A percentile compares a stretch with the other conserved stretches of the same genome.
Conservation (phyloP, 768 basidiomycete genomes). For the Roridomyces roridus region DNA sequence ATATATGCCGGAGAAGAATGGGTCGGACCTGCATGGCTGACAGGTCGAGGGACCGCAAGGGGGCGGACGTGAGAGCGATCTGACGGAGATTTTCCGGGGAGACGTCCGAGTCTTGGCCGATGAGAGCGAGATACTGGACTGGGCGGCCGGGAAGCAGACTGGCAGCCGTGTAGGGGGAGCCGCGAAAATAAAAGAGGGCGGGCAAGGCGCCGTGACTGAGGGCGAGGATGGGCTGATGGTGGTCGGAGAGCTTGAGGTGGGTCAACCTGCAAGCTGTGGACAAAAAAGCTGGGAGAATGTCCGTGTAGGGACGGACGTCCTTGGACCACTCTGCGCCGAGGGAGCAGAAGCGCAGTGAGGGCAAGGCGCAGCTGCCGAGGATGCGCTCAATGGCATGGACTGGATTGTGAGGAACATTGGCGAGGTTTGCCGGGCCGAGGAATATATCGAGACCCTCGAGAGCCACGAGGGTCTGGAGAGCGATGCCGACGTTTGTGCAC, state of each 20-base stretch:
- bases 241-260: conserved; percentile 54
- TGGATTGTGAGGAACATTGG: conserved; percentile 20
- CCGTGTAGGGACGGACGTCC: conserved; percentile 47
- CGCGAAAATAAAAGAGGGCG: conserved; percentile 60
- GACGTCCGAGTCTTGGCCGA: conserved; percentile 62
- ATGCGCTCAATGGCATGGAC: conserved; percentile 56
- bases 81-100: conserved; percentile 55
- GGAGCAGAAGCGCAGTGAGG: conserved; percentile 46
- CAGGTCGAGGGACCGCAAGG: conserved; percentile 62
- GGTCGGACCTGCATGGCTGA: conserved; percentile 66
- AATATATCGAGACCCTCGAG: conserved; percentile 64
- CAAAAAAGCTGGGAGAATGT: conserved; percentile 50
- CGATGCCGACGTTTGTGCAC: conserved; percentile 45
- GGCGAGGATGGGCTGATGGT: conserved; percentile 42
- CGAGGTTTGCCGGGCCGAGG: conserved; percentile 52
- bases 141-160: conserved; percentile 66
- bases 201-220: conserved; percentile 54
- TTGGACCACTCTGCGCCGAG: conserved; percentile 54
- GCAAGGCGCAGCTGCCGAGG: conserved; percentile 43
- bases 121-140: conserved; percentile 59
- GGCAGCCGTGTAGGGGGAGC: conserved; percentile 64
- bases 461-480: conserved; percentile 40
- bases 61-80: conserved; percentile 54
- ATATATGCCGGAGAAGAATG: conserved; percentile 59
- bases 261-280: conserved; percentile 45